phyloP scores from a whole-genome alignment of 257 asterid species.

The Plantago ovata region DNA sequence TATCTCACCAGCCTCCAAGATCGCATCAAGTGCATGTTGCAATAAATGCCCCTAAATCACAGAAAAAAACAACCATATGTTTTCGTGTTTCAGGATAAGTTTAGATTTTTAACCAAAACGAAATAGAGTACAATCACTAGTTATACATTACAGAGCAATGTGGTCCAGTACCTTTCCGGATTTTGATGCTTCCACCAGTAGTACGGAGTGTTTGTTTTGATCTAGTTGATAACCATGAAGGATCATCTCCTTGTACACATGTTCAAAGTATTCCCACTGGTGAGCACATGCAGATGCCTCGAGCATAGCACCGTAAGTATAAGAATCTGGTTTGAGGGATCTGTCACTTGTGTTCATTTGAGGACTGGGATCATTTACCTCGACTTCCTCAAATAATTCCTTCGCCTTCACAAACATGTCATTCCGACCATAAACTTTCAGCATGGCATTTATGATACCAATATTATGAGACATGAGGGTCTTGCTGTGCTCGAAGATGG shows the following conservation, averaged over 20 bases:
- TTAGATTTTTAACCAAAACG: conserved; percentile 4
- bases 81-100: background rate
- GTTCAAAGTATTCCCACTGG: conserved; percentile 91
- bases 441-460: conserved; percentile 79
- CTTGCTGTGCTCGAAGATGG: conserved; percentile 66
- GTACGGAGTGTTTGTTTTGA: conserved; percentile 43
- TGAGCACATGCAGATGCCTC: conserved; percentile 77
- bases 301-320: conserved; percentile 75
- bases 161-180: conserved; percentile 68
- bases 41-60: conserved; percentile 70
- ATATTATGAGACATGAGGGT: conserved; percentile 48
- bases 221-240: conserved; percentile 54
- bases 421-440: conserved; percentile 62
- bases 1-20: conserved; percentile 76
- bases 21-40: conserved; percentile 74
- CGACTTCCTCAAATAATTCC: conserved; percentile 68
- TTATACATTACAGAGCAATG: background rate
- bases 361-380: conserved; percentile 29
- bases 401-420: conserved; percentile 85
- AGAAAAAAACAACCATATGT: background rate
- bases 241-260: conserved; percentile 73
- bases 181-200: conserved; percentile 68
- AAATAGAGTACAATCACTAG: background rate
- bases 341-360: conserved; percentile 18
- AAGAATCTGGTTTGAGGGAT: conserved; percentile 43